Evolutionary conservation across 176 grass and related monocot genomes (phyloP).

Genomic region (Aegilops umbellulata): DNA sequence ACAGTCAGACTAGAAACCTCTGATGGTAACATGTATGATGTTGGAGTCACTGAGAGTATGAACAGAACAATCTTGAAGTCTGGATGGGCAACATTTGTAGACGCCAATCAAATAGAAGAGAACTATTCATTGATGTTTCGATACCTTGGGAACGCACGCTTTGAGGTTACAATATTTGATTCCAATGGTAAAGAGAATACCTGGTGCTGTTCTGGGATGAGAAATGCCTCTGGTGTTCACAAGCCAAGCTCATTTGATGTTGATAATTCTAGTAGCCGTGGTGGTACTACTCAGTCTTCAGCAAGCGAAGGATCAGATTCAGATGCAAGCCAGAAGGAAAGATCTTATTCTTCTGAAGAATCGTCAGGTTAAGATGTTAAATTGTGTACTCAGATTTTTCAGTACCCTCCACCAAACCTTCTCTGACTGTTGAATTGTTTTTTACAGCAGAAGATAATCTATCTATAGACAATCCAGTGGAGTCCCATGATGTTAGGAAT

Average conservation of each 20-base stretch:
- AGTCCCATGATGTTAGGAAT: not conserved
- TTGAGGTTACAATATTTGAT: slow-evolving; percentile 45
- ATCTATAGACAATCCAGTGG: not conserved
- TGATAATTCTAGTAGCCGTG: not conserved
- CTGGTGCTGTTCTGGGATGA: slow-evolving; percentile 20
- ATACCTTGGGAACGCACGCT: slow-evolving; percentile 3
- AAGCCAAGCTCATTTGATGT: not conserved
- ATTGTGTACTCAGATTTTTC: not conserved
- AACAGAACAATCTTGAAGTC: not conserved
- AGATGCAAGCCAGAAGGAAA: not conserved
- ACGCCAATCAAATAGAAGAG: slow-evolving; percentile 31
- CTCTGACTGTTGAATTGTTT: not conserved
- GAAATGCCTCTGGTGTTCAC: not conserved
- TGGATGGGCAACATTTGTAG: slow-evolving; percentile 53
- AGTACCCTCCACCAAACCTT: not conserved
- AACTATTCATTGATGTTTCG: slow-evolving; percentile 42
- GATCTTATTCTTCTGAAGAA: not conserved
- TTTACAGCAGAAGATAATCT: not conserved
- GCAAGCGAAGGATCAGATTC: not conserved
- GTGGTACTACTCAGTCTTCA: not conserved
- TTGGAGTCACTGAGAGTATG: not conserved
- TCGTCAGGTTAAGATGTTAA: slow-evolving; percentile 37
- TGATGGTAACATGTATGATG: slow-evolving; percentile 17
- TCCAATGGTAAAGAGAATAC: slow-evolving; percentile 28
- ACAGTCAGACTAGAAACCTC: slow-evolving; percentile 35